Conservation (phyloP, 805 yeast genomes). For the Pichia membranifaciens region DNA sequence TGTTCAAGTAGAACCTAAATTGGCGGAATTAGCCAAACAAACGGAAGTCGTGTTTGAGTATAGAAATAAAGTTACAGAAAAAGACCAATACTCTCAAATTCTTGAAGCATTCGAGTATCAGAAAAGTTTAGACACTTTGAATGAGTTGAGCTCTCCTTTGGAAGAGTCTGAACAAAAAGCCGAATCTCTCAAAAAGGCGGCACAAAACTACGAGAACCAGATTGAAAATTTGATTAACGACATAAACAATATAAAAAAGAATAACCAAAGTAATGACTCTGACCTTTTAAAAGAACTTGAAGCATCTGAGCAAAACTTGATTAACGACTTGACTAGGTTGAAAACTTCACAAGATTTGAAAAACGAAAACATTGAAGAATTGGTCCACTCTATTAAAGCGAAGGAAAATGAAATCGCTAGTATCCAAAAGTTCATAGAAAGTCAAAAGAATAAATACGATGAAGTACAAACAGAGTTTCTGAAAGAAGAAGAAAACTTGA, state of each 20-base stretch:
- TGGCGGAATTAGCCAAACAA: conserved; percentile 73
- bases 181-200: conserved; percentile 36
- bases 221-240: conserved; percentile 48
- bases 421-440: conserved; percentile 25
- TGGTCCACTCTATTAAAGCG: conserved; percentile 30
- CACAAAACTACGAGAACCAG: conserved; percentile 37
- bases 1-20: conserved; percentile 91
- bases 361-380: conserved; percentile 52
- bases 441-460: conserved; percentile 6
- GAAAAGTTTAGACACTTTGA: conserved; percentile 22
- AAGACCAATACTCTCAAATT: conserved; percentile 10
- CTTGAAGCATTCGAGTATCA: conserved; percentile 23
- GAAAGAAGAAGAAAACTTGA: conserved; percentile 38
- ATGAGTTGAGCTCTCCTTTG: conserved; percentile 5
- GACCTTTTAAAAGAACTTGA: conserved; percentile 58
- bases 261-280: conserved; percentile 54
- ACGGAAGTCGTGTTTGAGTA: conserved; percentile 78
- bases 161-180: background rate
- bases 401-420: conserved; percentile 32
- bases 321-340: conserved; percentile 62
- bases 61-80: conserved; percentile 45
- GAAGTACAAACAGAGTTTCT: conserved; percentile 41
- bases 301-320: conserved; percentile 44
- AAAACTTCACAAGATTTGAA: conserved; percentile 59
- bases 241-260: conserved; percentile 43